Conservation (phyloP, 495 filamentous ascomycete genomes). For the Lasiosphaeria hispida region DNA sequence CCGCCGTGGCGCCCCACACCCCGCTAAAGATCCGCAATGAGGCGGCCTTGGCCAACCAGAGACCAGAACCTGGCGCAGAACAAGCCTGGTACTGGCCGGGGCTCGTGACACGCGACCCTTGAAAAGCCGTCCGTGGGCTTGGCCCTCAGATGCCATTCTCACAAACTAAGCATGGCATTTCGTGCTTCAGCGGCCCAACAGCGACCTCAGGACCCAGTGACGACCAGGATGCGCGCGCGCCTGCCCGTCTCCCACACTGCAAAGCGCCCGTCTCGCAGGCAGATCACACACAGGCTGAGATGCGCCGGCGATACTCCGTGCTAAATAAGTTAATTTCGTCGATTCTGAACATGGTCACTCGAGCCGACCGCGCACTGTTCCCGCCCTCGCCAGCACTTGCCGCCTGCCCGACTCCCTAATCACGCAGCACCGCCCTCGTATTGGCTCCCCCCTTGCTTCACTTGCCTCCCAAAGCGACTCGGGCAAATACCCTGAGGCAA, state of each 20-base stretch:
- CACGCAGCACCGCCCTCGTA: too few species aligned
- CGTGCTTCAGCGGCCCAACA: background rate
- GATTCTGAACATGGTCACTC: too few species aligned
- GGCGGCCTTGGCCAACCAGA: slow-evolving; percentile 11
- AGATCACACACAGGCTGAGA: background rate
- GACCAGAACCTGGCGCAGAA: background rate
- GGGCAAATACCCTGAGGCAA: too few species aligned
- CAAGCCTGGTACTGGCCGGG: background rate
- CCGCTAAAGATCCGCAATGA: background rate
- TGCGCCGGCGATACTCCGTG: background rate
- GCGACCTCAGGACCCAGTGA: too few species aligned
- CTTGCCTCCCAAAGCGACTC: too few species aligned
- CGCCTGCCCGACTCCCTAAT: too few species aligned
- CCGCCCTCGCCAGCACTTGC: too few species aligned
- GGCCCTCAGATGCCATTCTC: background rate
- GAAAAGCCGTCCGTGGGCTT: too few species aligned
- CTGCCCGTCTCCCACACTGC: background rate
- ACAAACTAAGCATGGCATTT: background rate
- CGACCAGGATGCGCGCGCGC: too few species aligned
- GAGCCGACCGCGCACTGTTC: too few species aligned
- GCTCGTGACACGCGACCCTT: background rate
- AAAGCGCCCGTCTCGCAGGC: background rate
- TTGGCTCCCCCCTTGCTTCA: too few species aligned
- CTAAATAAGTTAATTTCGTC: background rate
- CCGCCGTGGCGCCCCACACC: background rate